Base-by-base conservation (phyloP, 176 grass and related monocot genomes). In the Luzula sylvatica region DNA sequence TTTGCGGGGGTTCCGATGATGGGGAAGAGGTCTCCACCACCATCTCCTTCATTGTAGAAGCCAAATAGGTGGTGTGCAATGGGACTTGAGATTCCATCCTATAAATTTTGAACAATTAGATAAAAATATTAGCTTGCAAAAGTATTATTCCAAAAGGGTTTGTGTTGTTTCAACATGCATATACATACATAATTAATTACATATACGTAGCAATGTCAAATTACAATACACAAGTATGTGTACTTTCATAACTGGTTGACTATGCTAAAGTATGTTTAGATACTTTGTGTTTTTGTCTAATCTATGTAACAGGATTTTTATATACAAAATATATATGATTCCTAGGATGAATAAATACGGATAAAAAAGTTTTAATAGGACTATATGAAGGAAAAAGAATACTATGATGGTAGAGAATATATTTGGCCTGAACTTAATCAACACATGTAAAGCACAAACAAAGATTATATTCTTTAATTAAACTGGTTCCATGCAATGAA, bases 1-100 rank as follows among this genome's bases (percentile, higher is more conserved):
- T 35, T 9, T 7, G 0, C 7, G 55, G 64, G n/a, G 23, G 75
- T 53, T 19, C 66, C 51, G 35, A 69, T 70, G 27, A 62, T 46
- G 7, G 70, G 27, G 55, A 82, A 82, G 21, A 82, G 87, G 47
- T 76, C 53, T 50, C 65, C 66, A 23, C 67, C 83, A 17, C 71
- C 65, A 15, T 18, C 59, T 20, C 74, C 70, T 3, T 86, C 71
- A 26, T 82, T 73, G 32, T 67, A 94, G 62, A 94, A 87, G 19
- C 86, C 82, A 26, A 94, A 61, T 61, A 94, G 72, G 51, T 82
- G 87, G 45, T 67, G 70, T 50, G 70, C 78, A 71, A 94, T 82
- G 52, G 82, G 77, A 62, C 78, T 94, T 57, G 87, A 94, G 64
- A 94, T 82, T 8, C 61, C 87, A 28, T 94, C 87, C 87, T 94